phyloP scores from a whole-genome alignment of 768 basidiomycete species.

The Leccinum barrowsii region DNA sequence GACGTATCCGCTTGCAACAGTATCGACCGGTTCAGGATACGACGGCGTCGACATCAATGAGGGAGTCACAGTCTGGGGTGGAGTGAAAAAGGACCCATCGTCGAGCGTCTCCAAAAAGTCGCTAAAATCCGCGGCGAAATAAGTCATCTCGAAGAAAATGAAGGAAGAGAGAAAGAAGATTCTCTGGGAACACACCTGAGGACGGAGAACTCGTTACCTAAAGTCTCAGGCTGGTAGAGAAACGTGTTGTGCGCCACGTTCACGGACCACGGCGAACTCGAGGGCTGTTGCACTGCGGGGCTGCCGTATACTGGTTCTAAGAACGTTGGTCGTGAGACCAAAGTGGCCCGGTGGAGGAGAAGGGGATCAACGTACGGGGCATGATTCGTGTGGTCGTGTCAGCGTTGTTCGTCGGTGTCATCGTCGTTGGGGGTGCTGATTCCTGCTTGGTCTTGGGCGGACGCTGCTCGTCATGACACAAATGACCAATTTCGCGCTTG shows the following conservation, averaged over 20 bases:
- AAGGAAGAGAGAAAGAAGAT: not conserved
- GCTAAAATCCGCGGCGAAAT: not conserved
- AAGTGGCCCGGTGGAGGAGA: not conserved
- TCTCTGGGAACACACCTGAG: conserved; percentile 52
- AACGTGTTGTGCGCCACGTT: conserved; percentile 48
- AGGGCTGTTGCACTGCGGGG: conserved; percentile 17
- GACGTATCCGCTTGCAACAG: conserved; percentile 15
- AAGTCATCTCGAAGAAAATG: not conserved
- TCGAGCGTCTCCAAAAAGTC: conserved; percentile 48
- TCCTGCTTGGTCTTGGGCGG: conserved; percentile 47
- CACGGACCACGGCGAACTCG: conserved; percentile 54
- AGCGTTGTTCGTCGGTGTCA: conserved; percentile 23
- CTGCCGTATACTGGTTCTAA: conserved; percentile 25
- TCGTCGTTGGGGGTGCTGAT: conserved; percentile 3
- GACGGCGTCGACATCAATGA: conserved; percentile 36
- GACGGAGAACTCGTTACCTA: conserved; percentile 81
- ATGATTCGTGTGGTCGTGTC: conserved; percentile 34
- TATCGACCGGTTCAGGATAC: conserved; percentile 14
- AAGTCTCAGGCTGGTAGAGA: conserved; percentile 66
- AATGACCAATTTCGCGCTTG: conserved; percentile 93
- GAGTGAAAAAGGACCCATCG: conserved; percentile 75
- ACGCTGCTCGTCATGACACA: conserved; percentile 86
- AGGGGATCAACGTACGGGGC: conserved; percentile 18
- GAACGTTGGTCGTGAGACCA: not conserved
- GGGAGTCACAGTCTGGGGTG: conserved; percentile 46